Base-by-base conservation (phyloP, 495 filamentous ascomycete genomes). In the Neurospora sp. region DNA sequence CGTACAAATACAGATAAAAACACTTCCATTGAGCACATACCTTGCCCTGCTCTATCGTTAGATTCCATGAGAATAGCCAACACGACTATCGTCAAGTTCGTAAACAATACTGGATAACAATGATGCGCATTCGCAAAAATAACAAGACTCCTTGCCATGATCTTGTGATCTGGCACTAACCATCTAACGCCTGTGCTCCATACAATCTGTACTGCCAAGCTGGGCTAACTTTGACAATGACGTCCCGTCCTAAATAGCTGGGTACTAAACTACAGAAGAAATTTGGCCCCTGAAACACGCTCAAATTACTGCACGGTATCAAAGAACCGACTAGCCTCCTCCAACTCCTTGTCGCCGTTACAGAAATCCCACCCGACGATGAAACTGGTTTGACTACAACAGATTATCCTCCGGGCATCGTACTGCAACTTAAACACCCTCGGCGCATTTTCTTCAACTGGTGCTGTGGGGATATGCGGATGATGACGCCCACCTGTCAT, bases 321-420 rank as follows among this genome's bases (percentile, higher is more conserved):
- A 76, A 97, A 98, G 79, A 97, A 97, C 43, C 87, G 89, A 71
- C 89, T 89, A 3, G 92, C 93, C 78, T 92, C 90, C 71, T 94
- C 89, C 66, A 99, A 90, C 74, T 94, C 89, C 77, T 88, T 83
- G 71, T 99, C 96, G n/a, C 88, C 92, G 76, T 92, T 92, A 70
- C 94, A 95, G 86, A 97, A 99, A 83, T 99, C 96, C 96, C 96
- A 99, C 5, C 94, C 96, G 4, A 98, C 93, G 74, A 99, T 98
- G 70, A 91, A 90, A 39, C 90, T 91, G 72, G 96, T 92, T 77
- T 97, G 94, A 69, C 91, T 93, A 76, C 95, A 97, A 82, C 94
- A 97, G 71, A 99, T 92, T 80, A 99, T 97, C 79, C 94, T 90
- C 66, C 95, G 87, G 0, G 94, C 91, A 78, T 99, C 96, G 77